Evolutionary conservation across 208 protist species (phyloP), one percentile per base, ranked within the genome.

Genomic region (Trypanosoma cruzi): DNA sequence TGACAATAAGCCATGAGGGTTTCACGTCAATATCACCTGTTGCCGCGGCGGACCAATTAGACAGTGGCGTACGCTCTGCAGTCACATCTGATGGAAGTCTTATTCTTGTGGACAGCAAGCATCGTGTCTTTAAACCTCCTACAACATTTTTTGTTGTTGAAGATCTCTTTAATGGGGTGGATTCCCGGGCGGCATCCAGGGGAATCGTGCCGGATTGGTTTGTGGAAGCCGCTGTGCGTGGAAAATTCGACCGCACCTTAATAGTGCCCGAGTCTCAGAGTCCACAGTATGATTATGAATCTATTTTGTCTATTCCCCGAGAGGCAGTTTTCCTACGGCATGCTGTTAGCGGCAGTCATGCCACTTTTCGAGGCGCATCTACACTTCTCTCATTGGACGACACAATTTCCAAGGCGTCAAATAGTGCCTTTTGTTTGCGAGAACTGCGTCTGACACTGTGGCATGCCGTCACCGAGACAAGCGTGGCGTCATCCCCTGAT

Each of bases 141-240:
- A 83, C 78, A 55, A 77, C 82, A 20, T 92, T 95, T 62, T 88
- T 92, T 68, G 85, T 86, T 2, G 61, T 95, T 26, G 89, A 95
- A 54, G 89, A 95, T 44, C 64, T 95, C 13, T 89, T 78, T 52
- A 86, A 76, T 72, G 78, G 75, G 6, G 53, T 61, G 28, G 68
- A 73, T 31, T 68, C 70, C 40, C 66, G 64, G 58, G 48, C 65
- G 29, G 42, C 64, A 2, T 68, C 73, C 56, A 68, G 52, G 13
- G 77, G 77, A 40, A 71, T 71, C 1, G 77, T 87, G 28, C 55
- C 75, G 26, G 84, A 80, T 64, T 96, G 90, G 88, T 81, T 74
- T 31, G 85, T 94, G 24, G 85, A 89, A 20, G 69, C 79, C 58
- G 71, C 79, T 1, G 75, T 70, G 40, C 64, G 80, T 49, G 90